These are phyloP conservation scores for Gyrodon lividus DNA, from an alignment of 768 basidiomycete species.

Conservation along the genomic window DNA sequence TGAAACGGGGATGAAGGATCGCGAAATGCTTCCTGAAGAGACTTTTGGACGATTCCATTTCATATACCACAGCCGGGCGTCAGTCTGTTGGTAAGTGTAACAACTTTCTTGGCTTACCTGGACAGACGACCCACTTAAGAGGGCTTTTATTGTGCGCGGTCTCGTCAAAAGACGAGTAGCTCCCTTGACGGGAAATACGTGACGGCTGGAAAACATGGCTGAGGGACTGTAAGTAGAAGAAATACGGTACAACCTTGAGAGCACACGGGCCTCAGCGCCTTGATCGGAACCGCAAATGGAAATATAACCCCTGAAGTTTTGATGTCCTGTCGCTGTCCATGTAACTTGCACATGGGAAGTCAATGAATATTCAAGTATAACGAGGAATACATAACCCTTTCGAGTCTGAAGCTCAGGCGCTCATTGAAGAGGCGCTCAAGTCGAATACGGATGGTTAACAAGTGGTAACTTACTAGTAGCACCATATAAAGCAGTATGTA, in stretches of 20 bases:
- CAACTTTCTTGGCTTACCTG: conserved; percentile 15
- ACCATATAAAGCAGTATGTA: too few species aligned
- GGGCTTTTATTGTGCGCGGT: not conserved
- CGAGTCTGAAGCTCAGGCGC: too few species aligned
- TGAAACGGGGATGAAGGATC: conserved; percentile 68
- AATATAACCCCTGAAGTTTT: not conserved
- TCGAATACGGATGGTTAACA: too few species aligned
- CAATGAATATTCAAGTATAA: too few species aligned
- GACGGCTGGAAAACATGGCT: conserved; percentile 10
- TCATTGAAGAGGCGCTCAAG: too few species aligned
- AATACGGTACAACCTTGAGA: not conserved
- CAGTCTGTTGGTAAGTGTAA: not conserved
- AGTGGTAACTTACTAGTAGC: too few species aligned
- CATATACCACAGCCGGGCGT: not conserved
- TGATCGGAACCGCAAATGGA: not conserved
- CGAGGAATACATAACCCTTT: too few species aligned
- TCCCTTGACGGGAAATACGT: not conserved
- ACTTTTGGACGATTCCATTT: conserved; percentile 34
- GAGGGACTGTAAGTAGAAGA: not conserved
- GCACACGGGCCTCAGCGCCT: too few species aligned
- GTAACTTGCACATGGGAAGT: too few species aligned
- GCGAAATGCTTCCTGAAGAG: conserved; percentile 59
- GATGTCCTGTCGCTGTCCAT: too few species aligned
- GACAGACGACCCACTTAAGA: conserved; percentile 26
- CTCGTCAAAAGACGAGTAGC: conserved; percentile 2